A percentile compares a stretch with the other conserved stretches of the same genome.
Conservation (phyloP, 2,329 filamentous ascomycete species). For the Chalaropsis thielavioides region DNA sequence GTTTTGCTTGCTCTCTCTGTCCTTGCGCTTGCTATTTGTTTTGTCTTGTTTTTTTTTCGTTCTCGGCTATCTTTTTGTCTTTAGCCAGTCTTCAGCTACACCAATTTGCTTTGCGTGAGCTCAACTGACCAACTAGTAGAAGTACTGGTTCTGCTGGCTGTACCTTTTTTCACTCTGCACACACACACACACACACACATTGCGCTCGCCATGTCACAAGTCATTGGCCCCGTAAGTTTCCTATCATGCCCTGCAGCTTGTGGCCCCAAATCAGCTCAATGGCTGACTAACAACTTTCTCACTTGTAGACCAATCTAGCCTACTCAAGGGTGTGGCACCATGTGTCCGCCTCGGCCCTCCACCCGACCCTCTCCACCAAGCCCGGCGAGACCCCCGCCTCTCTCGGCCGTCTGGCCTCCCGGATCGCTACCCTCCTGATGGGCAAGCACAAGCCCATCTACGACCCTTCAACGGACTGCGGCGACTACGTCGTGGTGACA, state of each 20-base stretch:
- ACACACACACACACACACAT: not conserved
- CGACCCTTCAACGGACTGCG: slow-evolving; percentile 94
- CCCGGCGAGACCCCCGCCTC: slow-evolving; percentile 51
- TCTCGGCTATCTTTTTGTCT: not conserved
- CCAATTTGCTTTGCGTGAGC: not conserved
- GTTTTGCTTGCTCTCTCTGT: not conserved
- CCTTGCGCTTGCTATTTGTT: not conserved
- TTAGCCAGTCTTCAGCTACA: not conserved
- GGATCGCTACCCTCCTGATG: slow-evolving; percentile 80
- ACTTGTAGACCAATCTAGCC: slow-evolving; percentile 69
- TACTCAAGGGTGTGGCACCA: slow-evolving; percentile 95
- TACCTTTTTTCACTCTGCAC: not conserved
- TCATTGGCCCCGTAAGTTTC: slow-evolving; percentile 53
- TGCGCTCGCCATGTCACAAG: slow-evolving; percentile 54
- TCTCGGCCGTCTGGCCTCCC: slow-evolving; percentile 78
- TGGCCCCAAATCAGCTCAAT: not conserved
- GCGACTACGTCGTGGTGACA: slow-evolving; percentile 93
- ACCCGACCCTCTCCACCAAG: slow-evolving; percentile 44
- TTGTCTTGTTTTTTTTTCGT: not conserved
- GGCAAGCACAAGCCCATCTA: slow-evolving; percentile 98
- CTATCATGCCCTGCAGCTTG: too few species aligned
- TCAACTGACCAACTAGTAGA: not conserved
- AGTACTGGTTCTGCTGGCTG: not conserved
- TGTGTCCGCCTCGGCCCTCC: slow-evolving; percentile 54
- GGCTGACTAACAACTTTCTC: slow-evolving; percentile 15